Conservation (phyloP, 2,329 filamentous ascomycete genomes). For the Pyrenophora graminea region DNA sequence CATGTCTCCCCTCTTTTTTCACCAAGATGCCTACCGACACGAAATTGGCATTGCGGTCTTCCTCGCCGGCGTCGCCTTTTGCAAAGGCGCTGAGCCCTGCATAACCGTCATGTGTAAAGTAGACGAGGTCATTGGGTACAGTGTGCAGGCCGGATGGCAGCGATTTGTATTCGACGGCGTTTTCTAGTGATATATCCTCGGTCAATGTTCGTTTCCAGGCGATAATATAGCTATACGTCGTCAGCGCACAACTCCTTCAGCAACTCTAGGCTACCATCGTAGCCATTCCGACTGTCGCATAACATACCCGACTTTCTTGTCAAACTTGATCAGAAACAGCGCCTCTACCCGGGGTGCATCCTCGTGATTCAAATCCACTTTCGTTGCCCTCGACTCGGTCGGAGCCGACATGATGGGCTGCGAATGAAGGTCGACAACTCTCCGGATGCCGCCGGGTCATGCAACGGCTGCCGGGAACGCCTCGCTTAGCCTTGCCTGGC, state of each 20-base stretch:
- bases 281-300: slow-evolving; percentile 3
- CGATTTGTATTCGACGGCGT: slow-evolving; percentile 93
- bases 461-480: slow-evolving; percentile 5
- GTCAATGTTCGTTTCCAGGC: slow-evolving; percentile 78
- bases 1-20: slow-evolving; percentile 70
- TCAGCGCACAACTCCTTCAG: slow-evolving; percentile 13
- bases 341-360: slow-evolving; percentile 59
- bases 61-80: slow-evolving; percentile 77
- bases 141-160: slow-evolving; percentile 91
- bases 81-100: slow-evolving; percentile 91
- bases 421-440: slow-evolving; percentile 2
- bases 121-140: slow-evolving; percentile 82
- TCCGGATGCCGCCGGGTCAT: slow-evolving; percentile 3
- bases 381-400: slow-evolving; percentile 34
- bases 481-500: slow-evolving; percentile 4
- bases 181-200: slow-evolving; percentile 74
- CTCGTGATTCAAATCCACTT: slow-evolving; percentile 27
- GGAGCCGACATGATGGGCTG: slow-evolving; percentile 17
- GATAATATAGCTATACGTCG: slow-evolving; percentile 68
- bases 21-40: slow-evolving; percentile 89
- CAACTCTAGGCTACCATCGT: not conserved
- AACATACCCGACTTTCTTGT: slow-evolving; percentile 82
- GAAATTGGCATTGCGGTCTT: slow-evolving; percentile 86
- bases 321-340: slow-evolving; percentile 87
- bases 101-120: slow-evolving; percentile 85